Evolutionary conservation across 140 eudicot species (phyloP).

Genomic region (Anethum foeniculum): DNA sequence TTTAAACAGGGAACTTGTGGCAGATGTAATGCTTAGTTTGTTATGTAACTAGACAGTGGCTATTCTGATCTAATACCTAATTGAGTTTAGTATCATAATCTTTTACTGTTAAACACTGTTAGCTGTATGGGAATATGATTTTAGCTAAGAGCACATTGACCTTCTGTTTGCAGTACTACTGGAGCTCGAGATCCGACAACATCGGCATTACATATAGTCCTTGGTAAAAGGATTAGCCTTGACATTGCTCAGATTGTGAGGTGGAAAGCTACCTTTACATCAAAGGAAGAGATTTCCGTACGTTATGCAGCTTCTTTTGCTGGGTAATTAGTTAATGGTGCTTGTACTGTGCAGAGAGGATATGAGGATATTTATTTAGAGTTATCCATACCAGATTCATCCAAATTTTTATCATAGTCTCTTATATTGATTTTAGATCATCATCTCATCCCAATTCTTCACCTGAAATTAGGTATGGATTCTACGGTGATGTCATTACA

Average conservation of each 20-base stretch:
- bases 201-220: conserved; percentile 89
- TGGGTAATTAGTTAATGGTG: conserved; percentile 43
- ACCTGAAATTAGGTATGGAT: conserved; percentile 48
- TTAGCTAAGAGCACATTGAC: neutral
- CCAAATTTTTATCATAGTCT: neutral
- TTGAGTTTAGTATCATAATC: neutral
- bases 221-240: conserved; percentile 76
- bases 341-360: neutral
- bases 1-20: neutral
- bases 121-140: conserved; percentile 2
- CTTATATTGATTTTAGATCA: neutral
- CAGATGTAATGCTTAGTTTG: neutral
- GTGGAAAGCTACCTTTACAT: conserved; percentile 59
- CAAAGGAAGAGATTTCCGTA: conserved; percentile 60
- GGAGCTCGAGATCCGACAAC: conserved; percentile 93
- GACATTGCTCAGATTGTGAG: conserved; percentile 94
- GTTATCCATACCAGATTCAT: neutral
- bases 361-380: neutral
- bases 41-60: neutral
- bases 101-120: neutral
- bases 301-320: conserved; percentile 99
- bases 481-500: conserved; percentile 93
- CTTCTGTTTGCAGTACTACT: conserved; percentile 60
- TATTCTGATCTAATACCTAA: neutral
- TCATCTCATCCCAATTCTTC: neutral